Percentiles rank a stretch among this genome's conserved stretches.
Evolutionary conservation across 305 asterid genomes (phyloP).

Genomic region (Solanum aculeatissimum): DNA sequence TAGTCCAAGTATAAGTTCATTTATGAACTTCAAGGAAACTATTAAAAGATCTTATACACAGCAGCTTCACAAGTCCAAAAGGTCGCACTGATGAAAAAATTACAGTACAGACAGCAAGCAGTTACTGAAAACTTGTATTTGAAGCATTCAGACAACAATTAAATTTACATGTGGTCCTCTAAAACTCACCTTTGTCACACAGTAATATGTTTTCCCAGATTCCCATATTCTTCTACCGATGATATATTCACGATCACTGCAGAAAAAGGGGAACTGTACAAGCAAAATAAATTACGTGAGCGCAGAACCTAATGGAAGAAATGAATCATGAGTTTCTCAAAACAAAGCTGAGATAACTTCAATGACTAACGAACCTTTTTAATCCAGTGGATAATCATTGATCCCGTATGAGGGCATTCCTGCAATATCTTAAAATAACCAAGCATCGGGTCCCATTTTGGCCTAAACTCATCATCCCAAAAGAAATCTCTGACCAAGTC

Average conservation of each 20-base stretch:
- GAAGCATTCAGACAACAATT: background rate
- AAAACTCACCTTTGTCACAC: conserved; percentile 70
- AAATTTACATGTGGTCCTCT: background rate
- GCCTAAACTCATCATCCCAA: conserved; percentile 98
- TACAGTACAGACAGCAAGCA: background rate
- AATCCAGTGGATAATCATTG: conserved; percentile 85
- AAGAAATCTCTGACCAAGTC: conserved; percentile 92
- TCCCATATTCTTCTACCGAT: conserved; percentile 96
- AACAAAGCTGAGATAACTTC: background rate
- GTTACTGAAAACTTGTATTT: background rate
- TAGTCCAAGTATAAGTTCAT: background rate
- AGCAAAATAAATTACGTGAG: conserved; percentile 8
- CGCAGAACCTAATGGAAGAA: background rate
- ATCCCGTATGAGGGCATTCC: conserved; percentile 64
- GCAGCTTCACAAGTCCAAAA: background rate
- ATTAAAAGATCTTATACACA: background rate
- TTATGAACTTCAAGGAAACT: background rate
- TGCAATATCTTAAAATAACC: conserved; percentile 63
- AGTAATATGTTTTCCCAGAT: conserved; percentile 52
- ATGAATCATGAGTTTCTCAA: background rate
- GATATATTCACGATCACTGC: conserved; percentile 95
- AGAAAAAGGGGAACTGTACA: conserved; percentile 93
- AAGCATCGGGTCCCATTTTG: conserved; percentile 97
- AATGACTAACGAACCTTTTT: conserved; percentile 57
- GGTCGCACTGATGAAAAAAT: background rate